phyloP scores from a whole-genome alignment of 2,329 filamentous ascomycete genomes.

The Macrophomina tecta region DNA sequence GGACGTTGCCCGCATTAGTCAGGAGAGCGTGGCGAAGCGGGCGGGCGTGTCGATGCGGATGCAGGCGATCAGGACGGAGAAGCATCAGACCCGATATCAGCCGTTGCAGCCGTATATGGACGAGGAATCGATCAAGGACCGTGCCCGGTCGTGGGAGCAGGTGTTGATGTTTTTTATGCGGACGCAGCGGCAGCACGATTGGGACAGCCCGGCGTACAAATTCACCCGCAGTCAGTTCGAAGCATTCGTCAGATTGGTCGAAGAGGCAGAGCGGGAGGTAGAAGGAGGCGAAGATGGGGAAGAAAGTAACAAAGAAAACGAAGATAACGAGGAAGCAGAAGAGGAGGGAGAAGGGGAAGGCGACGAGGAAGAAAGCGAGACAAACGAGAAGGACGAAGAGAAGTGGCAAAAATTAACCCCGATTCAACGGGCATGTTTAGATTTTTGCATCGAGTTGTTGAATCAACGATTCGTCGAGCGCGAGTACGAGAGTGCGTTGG shows the following conservation, averaged over 20 bases:
- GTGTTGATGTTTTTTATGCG: constrained; percentile 35
- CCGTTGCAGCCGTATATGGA: constrained; percentile 33
- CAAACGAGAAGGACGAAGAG: too few relatives aligned
- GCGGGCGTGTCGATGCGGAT: constrained; percentile 31
- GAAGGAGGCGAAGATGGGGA: constrained; percentile 6
- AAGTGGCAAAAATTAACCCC: constrained; percentile 4
- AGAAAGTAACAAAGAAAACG: neutral
- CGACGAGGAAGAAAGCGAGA: too few relatives aligned
- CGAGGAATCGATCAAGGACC: constrained; percentile 28
- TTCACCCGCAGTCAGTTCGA: constrained; percentile 31
- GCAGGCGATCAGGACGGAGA: constrained; percentile 33
- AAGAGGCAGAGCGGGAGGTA: constrained; percentile 19
- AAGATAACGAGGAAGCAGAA: too few relatives aligned
- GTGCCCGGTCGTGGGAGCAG: constrained; percentile 30
- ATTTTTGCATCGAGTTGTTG: too few relatives aligned
- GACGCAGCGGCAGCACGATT: constrained; percentile 28
- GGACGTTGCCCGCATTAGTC: constrained; percentile 30
- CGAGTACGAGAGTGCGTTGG: too few relatives aligned
- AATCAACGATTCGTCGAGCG: too few relatives aligned
- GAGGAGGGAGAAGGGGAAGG: too few relatives aligned
- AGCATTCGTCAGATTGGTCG: constrained; percentile 28
- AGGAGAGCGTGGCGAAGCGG: constrained; percentile 29
- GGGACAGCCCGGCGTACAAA: constrained; percentile 30
- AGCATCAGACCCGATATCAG: constrained; percentile 32
- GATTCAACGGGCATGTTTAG: too few relatives aligned